Percentiles rank a stretch among this genome's conserved stretches.
Evolutionary conservation across 2,329 filamentous ascomycete species (phyloP).

Genomic region (Cylindrodendrum hubeiense): DNA sequence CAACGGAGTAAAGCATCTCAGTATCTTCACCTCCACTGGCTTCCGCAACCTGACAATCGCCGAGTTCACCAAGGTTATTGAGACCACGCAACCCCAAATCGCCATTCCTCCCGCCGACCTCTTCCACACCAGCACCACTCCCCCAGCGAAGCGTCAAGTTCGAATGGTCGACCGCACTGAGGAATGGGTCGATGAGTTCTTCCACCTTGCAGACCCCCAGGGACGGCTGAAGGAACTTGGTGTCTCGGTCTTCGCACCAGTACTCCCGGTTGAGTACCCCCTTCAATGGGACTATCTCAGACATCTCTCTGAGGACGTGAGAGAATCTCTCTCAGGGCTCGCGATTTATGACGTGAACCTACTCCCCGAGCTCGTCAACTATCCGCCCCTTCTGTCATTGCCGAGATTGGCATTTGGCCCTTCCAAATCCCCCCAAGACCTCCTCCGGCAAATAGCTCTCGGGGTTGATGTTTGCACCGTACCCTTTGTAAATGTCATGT

Average conservation of each 20-base stretch:
- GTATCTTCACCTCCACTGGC: conserved; percentile 88
- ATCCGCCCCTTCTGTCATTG: conserved; percentile 67
- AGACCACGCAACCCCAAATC: conserved; percentile 82
- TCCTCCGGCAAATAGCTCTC: conserved; percentile 80
- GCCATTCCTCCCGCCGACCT: conserved; percentile 84
- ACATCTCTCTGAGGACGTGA: conserved; percentile 74
- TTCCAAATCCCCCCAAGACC: conserved; percentile 77
- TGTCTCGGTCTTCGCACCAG: conserved; percentile 69
- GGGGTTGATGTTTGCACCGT: conserved; percentile 86
- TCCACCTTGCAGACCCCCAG: conserved; percentile 53
- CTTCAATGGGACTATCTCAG: conserved; percentile 86
- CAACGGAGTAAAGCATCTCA: conserved; percentile 78
- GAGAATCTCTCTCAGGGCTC: conserved; percentile 72
- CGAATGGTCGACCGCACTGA: conserved; percentile 92
- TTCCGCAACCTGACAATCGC: conserved; percentile 78
- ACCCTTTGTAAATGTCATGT: conserved; percentile 79
- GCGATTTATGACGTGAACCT: conserved; percentile 83
- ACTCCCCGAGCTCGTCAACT: conserved; percentile 72
- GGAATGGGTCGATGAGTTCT: conserved; percentile 80
- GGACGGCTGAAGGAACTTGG: conserved; percentile 43
- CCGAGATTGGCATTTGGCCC: conserved; percentile 82
- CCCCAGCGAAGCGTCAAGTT: conserved; percentile 78
- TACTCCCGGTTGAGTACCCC: conserved; percentile 81
- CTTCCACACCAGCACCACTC: conserved; percentile 57
- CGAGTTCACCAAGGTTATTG: conserved; percentile 76